Base-by-base conservation (phyloP, 495 filamentous ascomycete genomes). In the Lepraria neglecta region DNA sequence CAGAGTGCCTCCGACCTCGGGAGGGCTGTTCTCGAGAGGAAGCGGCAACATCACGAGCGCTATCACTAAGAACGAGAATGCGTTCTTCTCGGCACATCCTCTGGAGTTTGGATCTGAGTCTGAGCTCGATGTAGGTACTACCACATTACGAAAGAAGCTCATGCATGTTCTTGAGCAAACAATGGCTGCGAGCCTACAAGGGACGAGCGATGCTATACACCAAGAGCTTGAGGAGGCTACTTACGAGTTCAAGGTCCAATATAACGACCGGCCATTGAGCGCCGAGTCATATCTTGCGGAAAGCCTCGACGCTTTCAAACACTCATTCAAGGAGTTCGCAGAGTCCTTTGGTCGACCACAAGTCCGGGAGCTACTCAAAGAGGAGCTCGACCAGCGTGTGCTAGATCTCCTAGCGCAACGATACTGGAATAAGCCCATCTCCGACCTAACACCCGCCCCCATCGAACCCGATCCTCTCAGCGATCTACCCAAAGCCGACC, bases 181-280 rank as follows among this genome's bases (percentile, higher is more conserved):
- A 1, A 97, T 99, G 94, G 90, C 91, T 43, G 84, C 87, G 17
- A 95, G 88, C 67, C 80, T 99, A 51, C 84, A 90, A 60, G 81
- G 84, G 58, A 97, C 95, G 12, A 86, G 86, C 61, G 91, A 96
- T 68, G 89, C 90, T 21, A 96, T 99, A 64, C 88, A 85, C 61
- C 90, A 95, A 67, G 94, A 99, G 71, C 83, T 99, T 0, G 92
- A 97, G 70, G 95, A 99, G 73, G 91, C 94, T 6, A 92, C 90
- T 0, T 99, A 99, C 68, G 94, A 99, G 68, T 97, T 96, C 81
- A 99, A 97, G 71, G 95, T 99, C 21, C 95, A 99, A 72, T 99
- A 99, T 75, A 99, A 97, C 69, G 95, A 99, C 69, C 84, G 94
- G 28, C 89, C 92, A 21, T 76, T 99, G 50, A 94, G 90, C 63